Conservation (phyloP, 352 stramenopile genomes). For the Pythium scleroteichum region DNA sequence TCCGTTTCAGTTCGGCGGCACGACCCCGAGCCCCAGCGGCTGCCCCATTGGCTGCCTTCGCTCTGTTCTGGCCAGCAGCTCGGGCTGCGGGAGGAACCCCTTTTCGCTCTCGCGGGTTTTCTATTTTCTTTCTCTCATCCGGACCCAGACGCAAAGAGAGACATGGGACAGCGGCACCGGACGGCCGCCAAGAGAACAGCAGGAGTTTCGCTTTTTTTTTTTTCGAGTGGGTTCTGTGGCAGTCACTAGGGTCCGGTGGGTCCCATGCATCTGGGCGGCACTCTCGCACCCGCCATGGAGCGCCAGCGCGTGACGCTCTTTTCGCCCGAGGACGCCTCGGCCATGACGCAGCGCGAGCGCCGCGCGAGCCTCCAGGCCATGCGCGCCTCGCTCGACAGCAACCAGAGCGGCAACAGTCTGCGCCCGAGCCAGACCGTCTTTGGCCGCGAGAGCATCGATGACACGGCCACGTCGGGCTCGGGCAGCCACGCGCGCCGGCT, state of each 20-base stretch:
- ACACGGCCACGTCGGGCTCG: slow-evolving; percentile 64
- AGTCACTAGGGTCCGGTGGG: neutral
- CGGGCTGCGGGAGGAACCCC: too few species aligned
- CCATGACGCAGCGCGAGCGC: slow-evolving; percentile 70
- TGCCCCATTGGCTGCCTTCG: neutral
- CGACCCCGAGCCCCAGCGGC: neutral
- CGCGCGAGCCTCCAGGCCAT: slow-evolving; percentile 30
- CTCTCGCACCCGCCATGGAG: slow-evolving; percentile 19
- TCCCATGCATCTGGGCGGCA: neutral
- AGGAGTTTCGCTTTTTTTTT: slow-evolving; percentile 3
- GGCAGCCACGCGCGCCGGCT: slow-evolving; percentile 35
- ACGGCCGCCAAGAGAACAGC: slow-evolving; percentile 7
- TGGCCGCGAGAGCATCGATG: slow-evolving; percentile 48
- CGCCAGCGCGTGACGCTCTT: slow-evolving; percentile 75
- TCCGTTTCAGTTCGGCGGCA: neutral
- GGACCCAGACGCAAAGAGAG: slow-evolving; percentile 15
- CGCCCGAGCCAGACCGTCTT: slow-evolving; percentile 73
- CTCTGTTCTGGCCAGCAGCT: slow-evolving; percentile 5
- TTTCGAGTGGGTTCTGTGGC: slow-evolving; percentile 4
- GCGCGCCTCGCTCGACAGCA: slow-evolving; percentile 23
- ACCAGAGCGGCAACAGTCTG: slow-evolving; percentile 24
- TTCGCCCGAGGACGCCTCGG: slow-evolving; percentile 63
- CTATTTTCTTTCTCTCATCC: slow-evolving; percentile 27
- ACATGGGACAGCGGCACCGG: slow-evolving; percentile 22
- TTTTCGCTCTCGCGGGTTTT: slow-evolving; percentile 24